Conservation (phyloP, 306 rosid species). For the Cajanus cajan region DNA sequence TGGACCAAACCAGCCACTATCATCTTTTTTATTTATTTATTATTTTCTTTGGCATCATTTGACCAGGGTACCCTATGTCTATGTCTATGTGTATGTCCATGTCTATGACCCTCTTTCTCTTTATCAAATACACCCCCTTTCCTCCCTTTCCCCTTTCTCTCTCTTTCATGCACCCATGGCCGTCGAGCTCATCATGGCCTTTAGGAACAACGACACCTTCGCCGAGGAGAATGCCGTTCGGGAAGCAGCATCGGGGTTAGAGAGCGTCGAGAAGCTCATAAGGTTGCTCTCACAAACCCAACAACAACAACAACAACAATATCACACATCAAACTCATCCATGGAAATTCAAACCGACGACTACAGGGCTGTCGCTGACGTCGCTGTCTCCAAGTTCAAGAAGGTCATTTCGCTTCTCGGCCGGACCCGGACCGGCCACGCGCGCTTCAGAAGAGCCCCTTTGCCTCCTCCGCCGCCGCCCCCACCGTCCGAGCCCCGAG, state of each 20-base stretch:
- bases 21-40: background rate
- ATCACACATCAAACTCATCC: background rate
- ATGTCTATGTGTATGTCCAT: too few species aligned
- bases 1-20: conserved; percentile 37
- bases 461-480: background rate
- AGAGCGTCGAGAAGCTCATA: conserved; percentile 67
- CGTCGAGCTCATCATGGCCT: conserved; percentile 35
- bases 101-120: background rate
- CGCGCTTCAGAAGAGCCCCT: conserved; percentile 84
- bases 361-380: conserved; percentile 67
- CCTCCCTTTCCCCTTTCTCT: background rate
- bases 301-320: conserved; percentile 23
- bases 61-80: conserved; percentile 47
- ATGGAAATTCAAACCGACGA: conserved; percentile 61
- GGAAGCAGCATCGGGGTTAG: conserved; percentile 82
- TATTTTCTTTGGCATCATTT: conserved; percentile 37
- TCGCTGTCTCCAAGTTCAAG: conserved; percentile 81
- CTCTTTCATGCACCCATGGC: conserved; percentile 34
- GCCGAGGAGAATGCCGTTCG: conserved; percentile 61
- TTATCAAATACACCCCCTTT: conserved; percentile 27
- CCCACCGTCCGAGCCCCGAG: background rate
- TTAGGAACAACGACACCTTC: conserved; percentile 31
- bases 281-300: conserved; percentile 22
- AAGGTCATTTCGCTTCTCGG: conserved; percentile 79
- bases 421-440: conserved; percentile 80